Conservation (phyloP, 177 flowering plant species). For the Telopea speciosissima region DNA sequence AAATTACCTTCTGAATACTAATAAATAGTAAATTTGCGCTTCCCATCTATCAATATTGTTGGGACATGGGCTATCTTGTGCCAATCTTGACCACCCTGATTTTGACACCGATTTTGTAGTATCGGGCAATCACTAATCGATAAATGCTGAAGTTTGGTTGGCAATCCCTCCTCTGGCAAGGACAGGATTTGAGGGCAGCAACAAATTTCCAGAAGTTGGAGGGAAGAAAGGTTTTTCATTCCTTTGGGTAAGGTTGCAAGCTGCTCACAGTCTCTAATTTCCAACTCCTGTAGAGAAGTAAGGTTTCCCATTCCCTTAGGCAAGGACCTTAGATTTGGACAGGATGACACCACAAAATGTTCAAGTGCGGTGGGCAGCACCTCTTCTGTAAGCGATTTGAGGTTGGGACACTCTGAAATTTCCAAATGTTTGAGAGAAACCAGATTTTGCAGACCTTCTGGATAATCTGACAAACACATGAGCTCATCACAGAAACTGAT, state of each 20-base stretch:
- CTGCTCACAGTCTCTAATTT: neutral
- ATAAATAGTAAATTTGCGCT: too few species aligned
- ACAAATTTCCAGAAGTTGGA: neutral
- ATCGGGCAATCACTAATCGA: neutral
- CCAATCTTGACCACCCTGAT: too few species aligned
- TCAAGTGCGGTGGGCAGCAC: neutral
- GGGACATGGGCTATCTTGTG: too few species aligned
- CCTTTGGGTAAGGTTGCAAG: neutral
- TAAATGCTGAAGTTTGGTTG: neutral
- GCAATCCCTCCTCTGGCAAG: slow-evolving; percentile 1
- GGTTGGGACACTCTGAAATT: neutral
- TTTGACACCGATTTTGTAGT: too few species aligned
- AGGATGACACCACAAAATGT: neutral
- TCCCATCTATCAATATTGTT: too few species aligned
- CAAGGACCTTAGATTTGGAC: neutral
- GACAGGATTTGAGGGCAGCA: neutral
- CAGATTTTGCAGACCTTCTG: neutral
- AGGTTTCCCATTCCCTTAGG: slow-evolving; percentile 1
- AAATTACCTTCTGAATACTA: too few species aligned
- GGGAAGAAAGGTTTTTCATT: neutral
- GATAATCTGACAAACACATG: neutral
- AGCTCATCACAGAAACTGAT: neutral
- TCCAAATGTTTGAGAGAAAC: neutral
- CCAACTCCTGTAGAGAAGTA: neutral
- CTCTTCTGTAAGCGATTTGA: neutral